Conservation (phyloP, 805 yeast species). For the Candida chilensis region DNA sequence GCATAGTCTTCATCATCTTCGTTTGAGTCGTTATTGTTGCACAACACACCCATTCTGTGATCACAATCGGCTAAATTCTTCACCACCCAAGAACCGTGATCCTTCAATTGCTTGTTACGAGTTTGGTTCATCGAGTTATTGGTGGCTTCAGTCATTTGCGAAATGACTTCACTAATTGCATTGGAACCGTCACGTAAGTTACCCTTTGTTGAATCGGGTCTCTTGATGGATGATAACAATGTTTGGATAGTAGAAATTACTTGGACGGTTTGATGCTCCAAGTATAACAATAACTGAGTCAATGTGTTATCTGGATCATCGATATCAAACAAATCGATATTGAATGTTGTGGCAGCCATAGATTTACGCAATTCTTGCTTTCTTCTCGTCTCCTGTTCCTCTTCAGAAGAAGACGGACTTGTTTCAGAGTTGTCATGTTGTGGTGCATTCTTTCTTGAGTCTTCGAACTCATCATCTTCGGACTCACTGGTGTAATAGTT, state of each 20-base stretch:
- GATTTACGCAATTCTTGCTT: constrained; percentile 36
- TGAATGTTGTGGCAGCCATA: constrained; percentile 49
- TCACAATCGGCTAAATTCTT: constrained; percentile 80
- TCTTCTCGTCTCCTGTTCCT: constrained; percentile 23
- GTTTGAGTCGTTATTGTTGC: constrained; percentile 32
- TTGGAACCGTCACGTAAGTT: constrained; percentile 62
- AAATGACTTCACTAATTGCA: constrained; percentile 72
- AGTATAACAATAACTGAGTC: constrained; percentile 70
- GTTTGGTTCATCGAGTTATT: constrained; percentile 83
- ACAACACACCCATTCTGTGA: constrained; percentile 69
- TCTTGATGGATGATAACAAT: constrained; percentile 65
- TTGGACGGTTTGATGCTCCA: constrained; percentile 90
- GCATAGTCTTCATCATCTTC: constrained; percentile 56
- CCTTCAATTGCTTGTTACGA: constrained; percentile 74
- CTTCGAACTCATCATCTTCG: constrained; percentile 6
- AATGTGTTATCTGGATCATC: constrained; percentile 85
- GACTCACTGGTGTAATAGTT: constrained; percentile 2
- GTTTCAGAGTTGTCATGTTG: neutral
- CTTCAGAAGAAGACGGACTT: constrained; percentile 5
- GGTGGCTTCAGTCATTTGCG: constrained; percentile 86
- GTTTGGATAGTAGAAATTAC: constrained; percentile 87
- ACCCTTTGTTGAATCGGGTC: constrained; percentile 69
- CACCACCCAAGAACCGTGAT: constrained; percentile 88
- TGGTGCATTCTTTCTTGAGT: no score
- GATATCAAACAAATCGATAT: constrained; percentile 68